These are phyloP conservation scores for Coniochaeta sp. DNA, from an alignment of 2,329 filamentous ascomycete species.

Conservation along the genomic window DNA sequence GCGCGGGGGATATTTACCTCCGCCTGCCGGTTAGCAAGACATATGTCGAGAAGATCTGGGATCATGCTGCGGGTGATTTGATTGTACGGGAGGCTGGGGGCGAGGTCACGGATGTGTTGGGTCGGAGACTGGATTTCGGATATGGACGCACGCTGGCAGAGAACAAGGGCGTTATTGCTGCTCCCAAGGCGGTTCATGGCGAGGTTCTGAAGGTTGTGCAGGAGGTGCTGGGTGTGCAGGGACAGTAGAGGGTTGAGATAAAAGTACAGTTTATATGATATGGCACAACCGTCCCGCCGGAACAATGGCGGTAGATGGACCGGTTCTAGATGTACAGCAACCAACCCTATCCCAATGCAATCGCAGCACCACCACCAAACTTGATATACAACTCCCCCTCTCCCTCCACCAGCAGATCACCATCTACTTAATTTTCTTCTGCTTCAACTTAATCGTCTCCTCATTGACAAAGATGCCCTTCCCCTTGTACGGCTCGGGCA, in stretches of 20 bases:
- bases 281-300: constrained; percentile 6
- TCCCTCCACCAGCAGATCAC: no score
- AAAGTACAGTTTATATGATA: constrained; percentile 19
- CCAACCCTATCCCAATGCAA: no score
- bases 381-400: not conserved
- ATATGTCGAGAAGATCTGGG: constrained; percentile 99
- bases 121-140: constrained; percentile 79
- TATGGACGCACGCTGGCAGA: constrained; percentile 76
- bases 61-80: constrained; percentile 90
- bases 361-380: no score
- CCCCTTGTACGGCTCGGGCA: constrained; percentile 96
- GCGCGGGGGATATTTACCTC: constrained; percentile 91
- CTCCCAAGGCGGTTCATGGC: constrained; percentile 67
- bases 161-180: constrained; percentile 93
- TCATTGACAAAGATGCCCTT: constrained; percentile 98
- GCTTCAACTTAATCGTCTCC: constrained; percentile 96
- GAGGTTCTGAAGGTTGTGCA: constrained; percentile 77
- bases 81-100: constrained; percentile 94
- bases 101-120: constrained; percentile 80
- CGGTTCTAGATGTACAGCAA: no score
- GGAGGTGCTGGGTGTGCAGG: constrained; percentile 53
- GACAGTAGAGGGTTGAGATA: constrained; percentile 4
- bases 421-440: constrained; percentile 86
- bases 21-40: constrained; percentile 71
- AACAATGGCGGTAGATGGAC: no score